Percentiles rank a stretch among this genome's conserved stretches.
These are phyloP conservation scores for Amanita muscaria DNA, from an alignment of 768 basidiomycete genomes.

Conservation along the genomic window DNA sequence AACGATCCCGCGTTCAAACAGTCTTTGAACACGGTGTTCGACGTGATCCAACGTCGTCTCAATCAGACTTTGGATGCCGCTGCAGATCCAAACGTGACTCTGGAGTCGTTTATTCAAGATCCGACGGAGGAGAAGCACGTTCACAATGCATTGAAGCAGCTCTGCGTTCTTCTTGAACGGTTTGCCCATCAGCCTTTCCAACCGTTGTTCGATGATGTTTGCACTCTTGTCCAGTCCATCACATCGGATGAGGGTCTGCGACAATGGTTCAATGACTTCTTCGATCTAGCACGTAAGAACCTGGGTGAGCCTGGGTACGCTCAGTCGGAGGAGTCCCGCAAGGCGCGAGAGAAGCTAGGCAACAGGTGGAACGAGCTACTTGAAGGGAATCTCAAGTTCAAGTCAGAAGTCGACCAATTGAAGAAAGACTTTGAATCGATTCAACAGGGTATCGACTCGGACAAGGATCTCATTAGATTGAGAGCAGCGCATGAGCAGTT, in stretches of 20 bases:
- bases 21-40: slow-evolving; percentile 49
- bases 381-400: slow-evolving; percentile 47
- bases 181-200: slow-evolving; percentile 46
- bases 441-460: slow-evolving; percentile 35
- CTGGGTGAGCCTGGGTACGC: slow-evolving; percentile 46
- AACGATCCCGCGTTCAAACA: slow-evolving; percentile 50
- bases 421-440: slow-evolving; percentile 37
- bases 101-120: slow-evolving; percentile 52
- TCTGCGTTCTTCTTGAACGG: slow-evolving; percentile 42
- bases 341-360: slow-evolving; percentile 35
- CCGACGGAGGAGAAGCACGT: slow-evolving; percentile 57
- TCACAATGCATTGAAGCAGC: slow-evolving; percentile 38
- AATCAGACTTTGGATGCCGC: slow-evolving; percentile 42
- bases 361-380: slow-evolving; percentile 42
- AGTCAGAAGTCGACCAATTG: slow-evolving; percentile 34
- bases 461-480: slow-evolving; percentile 40
- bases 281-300: slow-evolving; percentile 34
- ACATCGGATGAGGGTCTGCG: slow-evolving; percentile 46
- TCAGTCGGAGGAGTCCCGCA: slow-evolving; percentile 37
- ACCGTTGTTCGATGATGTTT: slow-evolving; percentile 33
- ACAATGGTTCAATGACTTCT: slow-evolving; percentile 46
- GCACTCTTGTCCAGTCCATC: slow-evolving; percentile 37
- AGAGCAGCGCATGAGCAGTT: slow-evolving; percentile 41
- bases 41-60: slow-evolving; percentile 48
- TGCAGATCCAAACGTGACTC: slow-evolving; percentile 34